Percentiles rank a stretch among this genome's conserved stretches.
These are phyloP conservation scores for Chaetomium sp. DNA, from an alignment of 2,329 filamentous ascomycete genomes.

Conservation along the genomic window DNA sequence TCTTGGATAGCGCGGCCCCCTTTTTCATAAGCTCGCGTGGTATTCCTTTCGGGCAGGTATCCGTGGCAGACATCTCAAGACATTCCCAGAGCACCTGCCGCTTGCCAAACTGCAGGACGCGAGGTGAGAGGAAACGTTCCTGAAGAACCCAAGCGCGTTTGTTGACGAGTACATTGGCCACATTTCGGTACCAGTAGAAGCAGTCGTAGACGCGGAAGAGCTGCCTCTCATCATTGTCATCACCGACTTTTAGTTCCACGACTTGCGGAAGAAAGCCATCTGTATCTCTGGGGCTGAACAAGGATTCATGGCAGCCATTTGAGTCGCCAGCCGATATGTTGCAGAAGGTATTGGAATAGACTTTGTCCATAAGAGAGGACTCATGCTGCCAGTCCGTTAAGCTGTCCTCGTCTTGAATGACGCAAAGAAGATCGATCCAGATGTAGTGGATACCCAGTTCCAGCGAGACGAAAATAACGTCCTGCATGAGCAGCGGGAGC, in stretches of 20 bases:
- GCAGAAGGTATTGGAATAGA: conserved; percentile 30
- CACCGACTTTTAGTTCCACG: conserved; percentile 2
- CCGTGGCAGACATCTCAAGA: conserved; percentile 15
- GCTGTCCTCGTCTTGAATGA: conserved; percentile 19
- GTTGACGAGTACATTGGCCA: conserved; percentile 16
- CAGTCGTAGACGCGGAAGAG: conserved; percentile 8
- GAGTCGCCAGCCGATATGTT: conserved; percentile 31
- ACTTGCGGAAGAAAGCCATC: neutral
- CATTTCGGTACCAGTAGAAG: conserved; percentile 1
- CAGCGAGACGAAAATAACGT: conserved; percentile 11
- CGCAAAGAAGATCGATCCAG: conserved; percentile 22
- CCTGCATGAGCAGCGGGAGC: conserved; percentile 16
- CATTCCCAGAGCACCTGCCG: conserved; percentile 22
- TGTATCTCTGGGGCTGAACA: conserved; percentile 12
- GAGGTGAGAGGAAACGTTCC: conserved; percentile 19
- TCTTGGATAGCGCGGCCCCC: too few species aligned
- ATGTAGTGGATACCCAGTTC: conserved; percentile 21
- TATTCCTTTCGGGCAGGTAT: conserved; percentile 11
- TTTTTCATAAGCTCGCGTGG: too few species aligned
- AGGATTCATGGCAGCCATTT: conserved; percentile 16
- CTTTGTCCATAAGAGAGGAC: conserved; percentile 27
- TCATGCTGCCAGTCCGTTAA: conserved; percentile 30
- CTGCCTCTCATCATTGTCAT: neutral
- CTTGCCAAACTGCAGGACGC: conserved; percentile 22
- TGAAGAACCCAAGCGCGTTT: conserved; percentile 21